Conservation (phyloP, 331 rosid species). For the Pyrus hybrid region DNA sequence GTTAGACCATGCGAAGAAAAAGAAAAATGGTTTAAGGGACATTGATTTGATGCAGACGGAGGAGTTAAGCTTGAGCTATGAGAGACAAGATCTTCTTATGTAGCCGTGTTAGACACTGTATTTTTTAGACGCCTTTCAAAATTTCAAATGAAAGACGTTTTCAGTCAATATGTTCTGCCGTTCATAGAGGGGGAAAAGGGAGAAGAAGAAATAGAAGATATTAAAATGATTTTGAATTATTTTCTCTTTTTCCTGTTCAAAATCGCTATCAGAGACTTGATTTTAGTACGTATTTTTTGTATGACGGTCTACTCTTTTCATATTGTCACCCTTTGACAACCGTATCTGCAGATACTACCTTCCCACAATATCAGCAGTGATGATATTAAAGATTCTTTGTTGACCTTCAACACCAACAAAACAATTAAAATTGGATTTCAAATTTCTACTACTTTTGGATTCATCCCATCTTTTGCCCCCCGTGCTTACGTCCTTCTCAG, state of each 20-base stretch:
- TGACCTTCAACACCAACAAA: constrained; percentile 9
- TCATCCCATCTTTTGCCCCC: constrained; percentile 1
- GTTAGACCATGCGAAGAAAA: too few relatives aligned
- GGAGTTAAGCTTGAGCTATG: too few relatives aligned
- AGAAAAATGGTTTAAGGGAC: too few relatives aligned
- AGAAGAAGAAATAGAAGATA: not conserved
- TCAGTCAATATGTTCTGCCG: too few relatives aligned
- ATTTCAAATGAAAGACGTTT: too few relatives aligned
- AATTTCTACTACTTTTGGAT: not conserved
- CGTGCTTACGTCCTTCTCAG: not conserved
- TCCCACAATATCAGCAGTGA: not conserved
- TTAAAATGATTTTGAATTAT: not conserved
- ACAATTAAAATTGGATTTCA: not conserved
- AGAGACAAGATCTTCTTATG: too few relatives aligned
- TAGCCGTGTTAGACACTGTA: too few relatives aligned
- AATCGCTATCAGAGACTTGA: not conserved
- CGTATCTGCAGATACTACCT: not conserved
- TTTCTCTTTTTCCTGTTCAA: not conserved
- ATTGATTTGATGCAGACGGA: too few relatives aligned
- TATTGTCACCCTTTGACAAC: not conserved
- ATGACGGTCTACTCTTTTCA: not conserved
- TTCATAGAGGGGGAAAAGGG: too few relatives aligned
- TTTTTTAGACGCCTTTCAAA: too few relatives aligned
- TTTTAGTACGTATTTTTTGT: not conserved
- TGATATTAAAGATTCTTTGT: not conserved